Conservation (phyloP, 495 filamentous ascomycete genomes). For the Usnea hakonensis region DNA sequence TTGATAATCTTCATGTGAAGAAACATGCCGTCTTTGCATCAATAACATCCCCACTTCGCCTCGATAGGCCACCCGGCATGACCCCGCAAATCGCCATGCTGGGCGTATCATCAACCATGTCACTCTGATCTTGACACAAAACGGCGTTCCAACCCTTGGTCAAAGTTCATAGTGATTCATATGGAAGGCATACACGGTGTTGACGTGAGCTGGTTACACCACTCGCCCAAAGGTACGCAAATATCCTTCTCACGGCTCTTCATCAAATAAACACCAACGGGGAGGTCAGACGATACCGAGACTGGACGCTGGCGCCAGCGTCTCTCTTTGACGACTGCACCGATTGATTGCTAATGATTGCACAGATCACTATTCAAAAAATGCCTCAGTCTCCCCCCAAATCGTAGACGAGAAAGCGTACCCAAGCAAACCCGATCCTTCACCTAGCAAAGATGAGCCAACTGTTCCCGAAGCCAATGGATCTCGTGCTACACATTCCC, state of each 20-base stretch:
- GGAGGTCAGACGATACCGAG: neutral
- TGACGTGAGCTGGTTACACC: slow-evolving; percentile 64
- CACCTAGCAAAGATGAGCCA: slow-evolving; percentile 4
- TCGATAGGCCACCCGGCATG: slow-evolving; percentile 8
- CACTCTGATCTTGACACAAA: neutral
- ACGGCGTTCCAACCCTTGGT: neutral
- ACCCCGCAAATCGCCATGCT: slow-evolving; percentile 16
- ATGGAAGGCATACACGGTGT: slow-evolving; percentile 61
- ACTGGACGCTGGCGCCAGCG: neutral
- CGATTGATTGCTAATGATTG: neutral
- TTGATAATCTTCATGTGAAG: neutral
- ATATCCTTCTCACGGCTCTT: neutral
- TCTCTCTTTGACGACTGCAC: neutral
- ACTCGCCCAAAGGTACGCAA: slow-evolving; percentile 53
- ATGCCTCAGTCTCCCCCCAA: neutral
- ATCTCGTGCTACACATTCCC: neutral
- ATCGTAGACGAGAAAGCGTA: neutral
- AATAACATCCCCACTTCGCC: neutral
- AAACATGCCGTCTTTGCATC: neutral
- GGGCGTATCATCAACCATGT: neutral
- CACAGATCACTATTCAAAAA: slow-evolving; percentile 14
- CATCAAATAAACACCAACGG: neutral
- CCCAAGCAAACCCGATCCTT: neutral
- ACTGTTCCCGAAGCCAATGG: slow-evolving; percentile 12
- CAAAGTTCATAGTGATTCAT: neutral